phyloP scores from a whole-genome alignment of 257 asterid species.

The Solanum clarkiae region DNA sequence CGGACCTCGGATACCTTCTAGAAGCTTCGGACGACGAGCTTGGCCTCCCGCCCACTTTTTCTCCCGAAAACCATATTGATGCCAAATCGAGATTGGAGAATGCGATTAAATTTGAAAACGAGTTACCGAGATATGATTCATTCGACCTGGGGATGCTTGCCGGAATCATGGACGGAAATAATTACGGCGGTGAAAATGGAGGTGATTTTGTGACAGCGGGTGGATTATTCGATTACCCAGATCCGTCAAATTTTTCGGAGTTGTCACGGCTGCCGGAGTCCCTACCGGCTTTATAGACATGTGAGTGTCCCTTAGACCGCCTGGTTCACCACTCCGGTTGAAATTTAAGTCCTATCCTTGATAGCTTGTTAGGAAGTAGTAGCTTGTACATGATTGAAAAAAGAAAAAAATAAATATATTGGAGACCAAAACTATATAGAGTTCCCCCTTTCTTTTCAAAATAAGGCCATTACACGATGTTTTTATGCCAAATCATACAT shows the following conservation, averaged over 20 bases:
- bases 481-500: not conserved
- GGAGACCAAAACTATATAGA: too few species aligned
- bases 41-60: conserved; percentile 23
- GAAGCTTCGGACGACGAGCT: conserved; percentile 40
- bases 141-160: conserved; percentile 9
- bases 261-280: conserved; percentile 19
- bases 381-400: not conserved
- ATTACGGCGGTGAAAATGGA: not conserved
- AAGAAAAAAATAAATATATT: not conserved
- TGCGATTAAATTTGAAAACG: conserved; percentile 5
- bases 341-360: not conserved
- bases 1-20: conserved; percentile 29
- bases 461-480: not conserved
- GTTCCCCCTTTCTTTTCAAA: not conserved
- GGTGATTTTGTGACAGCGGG: conserved; percentile 13
- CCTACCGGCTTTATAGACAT: conserved; percentile 11
- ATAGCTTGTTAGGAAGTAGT: not conserved
- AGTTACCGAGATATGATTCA: conserved; percentile 13
- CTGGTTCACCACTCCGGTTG: not conserved
- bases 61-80: not conserved
- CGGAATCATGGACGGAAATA: not conserved
- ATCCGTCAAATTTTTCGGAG: conserved; percentile 11
- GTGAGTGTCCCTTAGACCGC: not conserved
- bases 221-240: conserved; percentile 18
- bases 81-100: not conserved